Evolutionary conservation across 2,329 filamentous ascomycete species (phyloP), one percentile per base, ranked within the genome.

Genomic region (Juglanconis sp.): DNA sequence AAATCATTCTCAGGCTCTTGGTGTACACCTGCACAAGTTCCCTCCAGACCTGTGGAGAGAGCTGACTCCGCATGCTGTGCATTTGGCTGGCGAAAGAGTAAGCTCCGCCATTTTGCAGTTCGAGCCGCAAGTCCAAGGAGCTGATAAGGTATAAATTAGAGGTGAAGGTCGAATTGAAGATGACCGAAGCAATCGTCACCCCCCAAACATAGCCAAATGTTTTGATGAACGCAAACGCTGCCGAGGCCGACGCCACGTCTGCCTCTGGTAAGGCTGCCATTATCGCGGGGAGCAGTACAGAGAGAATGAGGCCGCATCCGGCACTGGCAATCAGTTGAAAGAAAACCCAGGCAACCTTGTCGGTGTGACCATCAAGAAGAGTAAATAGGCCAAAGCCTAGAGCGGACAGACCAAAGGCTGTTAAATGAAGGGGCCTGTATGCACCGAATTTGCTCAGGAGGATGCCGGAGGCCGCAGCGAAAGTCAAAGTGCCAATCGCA

Each of bases 161-260:
- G 10, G 11, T 42, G 38, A 42, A 42, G 10, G n/a, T n/a, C 11
- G 38, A 10, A 17, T 67, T 62, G 63, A 77, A 77, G 30, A 76
- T 69, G 5, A 69, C 65, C 0, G 68, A 69, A 2, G 70, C 71
- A 8, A 79, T 68, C 0, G 73, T 69, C 2, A 77, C 70, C n/a
- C 76, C 76, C 44, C 77, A 69, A 6, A 74, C 71, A 35, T 70
- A 67, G 1, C 77, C 76, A n/a, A 78, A 70, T 35, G 66, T 70
- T 13, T 76, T 68, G 57, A 74, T 67, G 62, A 77, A 79, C 4
- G 65, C 64, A 61, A 68, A 73, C 57, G 74, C 71, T 4, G 67
- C 69, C 2, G 69, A 68, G 1, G 72, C 70, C 9, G 67, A 62
- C 1, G 68, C 65, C 0, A 68, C 64, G 42, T 75, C 70, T 3